Evolutionary conservation across 129 eudicot species (phyloP).

Genomic region (Ambrosia artemisiifolia): DNA sequence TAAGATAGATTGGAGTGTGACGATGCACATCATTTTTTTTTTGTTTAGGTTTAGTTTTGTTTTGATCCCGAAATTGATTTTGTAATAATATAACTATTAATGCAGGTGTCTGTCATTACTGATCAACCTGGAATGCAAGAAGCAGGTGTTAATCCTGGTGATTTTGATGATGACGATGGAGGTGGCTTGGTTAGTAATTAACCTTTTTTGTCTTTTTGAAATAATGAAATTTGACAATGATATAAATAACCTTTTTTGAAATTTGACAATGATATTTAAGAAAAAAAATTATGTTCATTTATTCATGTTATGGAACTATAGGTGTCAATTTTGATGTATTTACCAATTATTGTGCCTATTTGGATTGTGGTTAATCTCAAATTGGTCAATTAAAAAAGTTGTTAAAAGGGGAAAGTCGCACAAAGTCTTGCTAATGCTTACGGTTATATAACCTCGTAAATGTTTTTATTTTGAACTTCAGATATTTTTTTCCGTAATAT

Average conservation of each 20-base stretch:
- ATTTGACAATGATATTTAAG: neutral
- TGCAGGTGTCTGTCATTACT: conserved; percentile 78
- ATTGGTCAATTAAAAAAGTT: neutral
- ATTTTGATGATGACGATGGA: conserved; percentile 89
- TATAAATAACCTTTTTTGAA: conserved; percentile 5
- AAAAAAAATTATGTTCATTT: neutral
- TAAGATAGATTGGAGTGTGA: neutral
- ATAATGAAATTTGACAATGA: conserved; percentile 6
- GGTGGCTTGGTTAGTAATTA: conserved; percentile 69
- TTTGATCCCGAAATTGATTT: neutral
- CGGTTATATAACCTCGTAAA: neutral
- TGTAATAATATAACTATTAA: neutral
- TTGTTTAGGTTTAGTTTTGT: conserved; percentile 9
- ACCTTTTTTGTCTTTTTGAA: conserved; percentile 5
- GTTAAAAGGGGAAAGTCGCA: neutral
- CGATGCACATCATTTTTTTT: neutral
- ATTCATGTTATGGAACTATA: neutral
- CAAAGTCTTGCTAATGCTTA: neutral
- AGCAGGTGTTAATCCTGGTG: conserved; percentile 68
- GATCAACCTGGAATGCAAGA: conserved; percentile 88
- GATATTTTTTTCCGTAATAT: neutral
- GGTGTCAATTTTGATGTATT: neutral
- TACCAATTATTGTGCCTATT: neutral
- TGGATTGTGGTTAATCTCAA: neutral
- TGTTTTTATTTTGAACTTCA: neutral